Conservation (phyloP, 2,329 filamentous ascomycete species). For the Plectosphaerella sp. region DNA sequence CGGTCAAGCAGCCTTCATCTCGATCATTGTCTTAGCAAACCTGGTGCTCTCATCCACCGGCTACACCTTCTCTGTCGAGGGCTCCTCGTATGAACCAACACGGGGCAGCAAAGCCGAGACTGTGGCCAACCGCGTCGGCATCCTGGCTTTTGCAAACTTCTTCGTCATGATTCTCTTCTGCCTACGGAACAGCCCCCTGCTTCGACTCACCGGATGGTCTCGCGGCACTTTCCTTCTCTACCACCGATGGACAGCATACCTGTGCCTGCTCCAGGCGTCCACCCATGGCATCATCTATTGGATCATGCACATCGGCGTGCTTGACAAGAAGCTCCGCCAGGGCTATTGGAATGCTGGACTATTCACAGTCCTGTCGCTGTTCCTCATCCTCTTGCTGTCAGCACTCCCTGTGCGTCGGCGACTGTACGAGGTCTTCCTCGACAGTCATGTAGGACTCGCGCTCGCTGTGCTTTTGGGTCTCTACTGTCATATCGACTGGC, state of each 20-base stretch:
- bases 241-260: slow-evolving; percentile 8
- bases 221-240: slow-evolving; percentile 6
- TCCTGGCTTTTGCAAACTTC: slow-evolving; percentile 7
- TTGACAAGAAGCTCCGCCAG: slow-evolving; percentile 5
- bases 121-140: slow-evolving; percentile 13
- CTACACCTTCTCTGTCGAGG: slow-evolving; percentile 16
- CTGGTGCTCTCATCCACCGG: slow-evolving; percentile 24
- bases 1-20: slow-evolving; percentile 28
- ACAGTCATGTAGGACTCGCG: slow-evolving; percentile 13
- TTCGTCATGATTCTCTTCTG: slow-evolving; percentile 5
- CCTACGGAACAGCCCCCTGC: slow-evolving; percentile 3
- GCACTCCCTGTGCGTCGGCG: slow-evolving; percentile 13
- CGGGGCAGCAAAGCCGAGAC: slow-evolving; percentile 15
- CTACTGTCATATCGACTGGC: slow-evolving; percentile 18
- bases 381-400: slow-evolving; percentile 10
- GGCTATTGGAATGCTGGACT: slow-evolving; percentile 16
- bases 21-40: slow-evolving; percentile 26
- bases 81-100: slow-evolving; percentile 21
- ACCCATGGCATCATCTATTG: slow-evolving; percentile 6
- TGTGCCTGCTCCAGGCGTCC: slow-evolving; percentile 4
- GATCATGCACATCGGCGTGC: slow-evolving; percentile 5
- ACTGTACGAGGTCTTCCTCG: slow-evolving; percentile 18
- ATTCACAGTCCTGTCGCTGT: slow-evolving; percentile 5
- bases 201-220: slow-evolving; percentile 7
- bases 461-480: slow-evolving; percentile 14